phyloP scores from a whole-genome alignment of 176 grass and related monocot species.

The Zizania latifolia region DNA sequence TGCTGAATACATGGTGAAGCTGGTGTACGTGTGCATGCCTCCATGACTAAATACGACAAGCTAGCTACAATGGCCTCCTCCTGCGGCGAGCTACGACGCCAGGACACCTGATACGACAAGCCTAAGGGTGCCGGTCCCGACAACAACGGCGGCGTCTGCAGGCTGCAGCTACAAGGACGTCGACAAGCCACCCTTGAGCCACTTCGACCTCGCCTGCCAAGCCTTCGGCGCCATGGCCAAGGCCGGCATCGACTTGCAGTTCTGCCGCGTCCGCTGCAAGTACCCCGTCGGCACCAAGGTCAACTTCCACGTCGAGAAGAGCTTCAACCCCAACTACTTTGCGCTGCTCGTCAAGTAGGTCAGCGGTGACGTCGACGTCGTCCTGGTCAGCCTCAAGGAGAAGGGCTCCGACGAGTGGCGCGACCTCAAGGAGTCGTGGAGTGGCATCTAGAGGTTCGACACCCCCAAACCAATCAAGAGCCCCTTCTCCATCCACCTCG shows the following conservation, averaged over 20 bases:
- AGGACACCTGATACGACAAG: slow-evolving; percentile 52
- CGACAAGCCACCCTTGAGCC: slow-evolving; percentile 5
- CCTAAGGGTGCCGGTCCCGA: slow-evolving; percentile 32
- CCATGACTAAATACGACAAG: neutral
- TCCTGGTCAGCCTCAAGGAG: slow-evolving; percentile 36
- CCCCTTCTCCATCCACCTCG: slow-evolving; percentile 45
- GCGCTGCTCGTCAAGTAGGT: slow-evolving; percentile 40
- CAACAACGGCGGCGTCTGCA: slow-evolving; percentile 32
- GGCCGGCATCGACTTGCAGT: slow-evolving; percentile 40
- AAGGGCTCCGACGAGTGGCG: slow-evolving; percentile 12
- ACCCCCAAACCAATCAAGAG: slow-evolving; percentile 5
- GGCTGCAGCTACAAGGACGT: slow-evolving; percentile 12
- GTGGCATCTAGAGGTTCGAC: slow-evolving; percentile 54
- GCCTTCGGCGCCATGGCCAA: slow-evolving; percentile 50
- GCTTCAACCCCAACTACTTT: slow-evolving; percentile 44
- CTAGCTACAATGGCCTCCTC: neutral
- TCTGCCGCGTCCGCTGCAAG: slow-evolving; percentile 39
- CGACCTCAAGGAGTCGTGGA: slow-evolving; percentile 44
- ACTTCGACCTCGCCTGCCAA: slow-evolving; percentile 45
- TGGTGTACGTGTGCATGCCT: too few species aligned
- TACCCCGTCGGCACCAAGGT: slow-evolving; percentile 45
- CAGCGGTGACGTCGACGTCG: slow-evolving; percentile 44
- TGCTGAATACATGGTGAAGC: too few species aligned
- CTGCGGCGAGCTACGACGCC: neutral
- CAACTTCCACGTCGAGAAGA: slow-evolving; percentile 57